Base-by-base conservation (phyloP, 352 stramenopile genomes). In the Phytophthora fragariaefolia region DNA sequence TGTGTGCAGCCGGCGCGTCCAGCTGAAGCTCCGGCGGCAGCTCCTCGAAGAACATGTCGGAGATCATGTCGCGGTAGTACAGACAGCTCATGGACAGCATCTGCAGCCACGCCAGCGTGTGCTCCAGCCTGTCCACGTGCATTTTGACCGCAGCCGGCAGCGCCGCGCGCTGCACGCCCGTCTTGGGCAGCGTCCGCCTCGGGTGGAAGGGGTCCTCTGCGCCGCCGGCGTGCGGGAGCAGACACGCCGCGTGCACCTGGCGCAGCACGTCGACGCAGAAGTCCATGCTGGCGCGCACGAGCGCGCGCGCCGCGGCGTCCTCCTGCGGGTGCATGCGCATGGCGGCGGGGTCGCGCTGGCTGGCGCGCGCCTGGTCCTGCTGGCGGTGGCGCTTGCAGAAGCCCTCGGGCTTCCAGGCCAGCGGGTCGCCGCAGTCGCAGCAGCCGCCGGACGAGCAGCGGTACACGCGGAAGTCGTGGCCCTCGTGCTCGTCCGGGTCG, bases 391-490 rank as follows among this genome's bases (percentile, higher is more conserved):
- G 83, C 59, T 87, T 91, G 66, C 87, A 95, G 64, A 95, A 95
- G 1, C 87, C 87, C 34, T 89, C 74, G 0, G 82, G 73, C 56
- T 85, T 87, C 87, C 87, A 95, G 10, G 87, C 87, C 23, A 95
- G 54, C 3, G 85, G 81, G 60, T 95, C 87, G 18, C 87, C 87
- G 54, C 87, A 95, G 73, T 95, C 87, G 23, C 87, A 95, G 58
- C 87, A 95, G 17, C 87, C 87, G 2, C 87, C 87, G 1, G 85
- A 93, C 0, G 84, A 89, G 61, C 87, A 95, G 4, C 85, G 80
- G 46, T 95, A 95, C 4, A 95, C 86, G 48, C 87, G 73, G 54
- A 83, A 95, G 67, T 95, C 87, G 61, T 95, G 87, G 15, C 83
- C 83, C 58, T 91, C 80, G 56, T 95, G 87, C 50, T 93, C 80